Base-by-base conservation (phyloP, 2,329 filamentous ascomycete species). In the Bipolaris bicolor region DNA sequence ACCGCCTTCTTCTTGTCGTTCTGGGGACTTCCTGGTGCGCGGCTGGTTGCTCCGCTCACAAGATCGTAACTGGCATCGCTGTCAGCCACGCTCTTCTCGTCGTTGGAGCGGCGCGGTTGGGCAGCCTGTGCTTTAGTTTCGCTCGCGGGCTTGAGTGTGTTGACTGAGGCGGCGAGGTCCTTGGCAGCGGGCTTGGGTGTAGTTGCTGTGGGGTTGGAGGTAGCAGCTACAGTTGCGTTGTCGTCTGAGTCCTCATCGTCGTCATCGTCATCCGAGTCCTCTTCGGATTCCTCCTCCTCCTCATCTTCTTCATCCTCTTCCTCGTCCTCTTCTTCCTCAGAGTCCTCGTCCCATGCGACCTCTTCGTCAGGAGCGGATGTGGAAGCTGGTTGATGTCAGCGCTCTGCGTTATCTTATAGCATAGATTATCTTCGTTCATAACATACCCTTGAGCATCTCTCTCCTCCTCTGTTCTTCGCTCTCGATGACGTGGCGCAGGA, bases 11-110 rank as follows among this genome's bases (percentile, higher is more conserved):
- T 82, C 67, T 81, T 80, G 2, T 75, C 78, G 55, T 86, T 83
- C 69, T 84, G 83, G 2, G 86, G 86, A 58, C 84, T 88, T 5
- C 85, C 84, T 1, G 92, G 90, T 15, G 92, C 89, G 63, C 90
- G 90, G 75, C 91, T 97, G 44, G 87, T 82, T 5, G 89, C 88
- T 7, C 90, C 90, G 44, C 79, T 81, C 3, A 99, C 92, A 33
- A 99, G 84, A 75, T 99, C 95, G 76, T 99, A 99, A 79, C 92
- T 97, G 16, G 91, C 91, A 68, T 99, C 95, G 74, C 94, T 97
- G 69, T 95, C 95, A 7, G 92, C 88, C 66, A 95, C 90, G 24
- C 91, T 96, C 75, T 94, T 92, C 75, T 76, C 75, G 44, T 81
- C 78, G 69, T 96, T 90, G 24, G 92, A 96, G 37, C 81, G 79